Evolutionary conservation across 768 basidiomycete genomes (phyloP).

Genomic region (Termitomyces sp.): DNA sequence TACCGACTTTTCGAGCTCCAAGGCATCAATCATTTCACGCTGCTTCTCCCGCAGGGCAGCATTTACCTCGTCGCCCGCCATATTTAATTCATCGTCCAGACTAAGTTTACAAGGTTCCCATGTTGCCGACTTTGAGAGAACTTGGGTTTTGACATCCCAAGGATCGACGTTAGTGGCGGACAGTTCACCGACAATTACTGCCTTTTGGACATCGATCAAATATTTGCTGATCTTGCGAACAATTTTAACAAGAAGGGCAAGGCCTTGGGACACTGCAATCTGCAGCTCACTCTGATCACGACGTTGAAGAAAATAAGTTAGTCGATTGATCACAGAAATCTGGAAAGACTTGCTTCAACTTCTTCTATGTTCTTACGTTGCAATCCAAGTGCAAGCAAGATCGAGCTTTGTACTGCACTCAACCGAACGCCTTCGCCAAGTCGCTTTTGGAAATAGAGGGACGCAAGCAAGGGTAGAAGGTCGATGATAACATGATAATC

Average conservation of each 20-base stretch:
- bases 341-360: constrained; percentile 56
- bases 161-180: constrained; percentile 29
- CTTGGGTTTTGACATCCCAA: constrained; percentile 4
- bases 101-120: constrained; percentile 42
- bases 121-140: constrained; percentile 10
- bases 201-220: constrained; percentile 75
- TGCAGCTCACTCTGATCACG: constrained; percentile 63
- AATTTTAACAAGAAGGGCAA: constrained; percentile 90
- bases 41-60: constrained; percentile 72
- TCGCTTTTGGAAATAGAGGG: constrained; percentile 80
- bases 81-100: constrained; percentile 67
- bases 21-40: constrained; percentile 78
- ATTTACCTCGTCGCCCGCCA: constrained; percentile 70
- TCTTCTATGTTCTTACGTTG: constrained; percentile 90
- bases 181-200: constrained; percentile 62
- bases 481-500: constrained; percentile 97
- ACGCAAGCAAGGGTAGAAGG: constrained; percentile 74
- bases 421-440: constrained; percentile 61
- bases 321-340: neutral
- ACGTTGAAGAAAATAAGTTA: neutral
- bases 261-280: constrained; percentile 78
- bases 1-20: constrained; percentile 85
- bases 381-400: constrained; percentile 82
- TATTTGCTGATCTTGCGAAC: constrained; percentile 78
- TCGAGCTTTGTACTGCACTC: constrained; percentile 88